Percentiles rank a stretch among this genome's conserved stretches.
These are phyloP conservation scores for Streptanthus diversifolius DNA, from an alignment of 345 rosid genomes.

Conservation along the genomic window DNA sequence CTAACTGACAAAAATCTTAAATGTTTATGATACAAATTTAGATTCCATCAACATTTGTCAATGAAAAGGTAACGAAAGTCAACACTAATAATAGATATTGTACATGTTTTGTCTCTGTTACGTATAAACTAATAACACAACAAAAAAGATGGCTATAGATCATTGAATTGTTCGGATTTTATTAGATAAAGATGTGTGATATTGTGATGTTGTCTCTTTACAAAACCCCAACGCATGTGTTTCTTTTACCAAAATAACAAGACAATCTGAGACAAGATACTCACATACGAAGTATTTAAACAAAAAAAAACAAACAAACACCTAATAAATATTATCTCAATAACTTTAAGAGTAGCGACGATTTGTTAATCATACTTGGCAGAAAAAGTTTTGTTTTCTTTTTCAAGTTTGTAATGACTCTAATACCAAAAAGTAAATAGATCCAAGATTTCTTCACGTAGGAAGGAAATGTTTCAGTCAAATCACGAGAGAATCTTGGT, in stretches of 20 bases:
- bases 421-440: background rate
- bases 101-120: conserved; percentile 18
- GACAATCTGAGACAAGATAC: background rate
- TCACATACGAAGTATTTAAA: background rate
- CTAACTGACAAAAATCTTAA: conserved; percentile 22
- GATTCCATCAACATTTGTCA: conserved; percentile 26
- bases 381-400: background rate
- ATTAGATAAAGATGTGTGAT: background rate
- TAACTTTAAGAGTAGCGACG: background rate
- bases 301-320: background rate
- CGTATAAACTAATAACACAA: conserved; percentile 10
- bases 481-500: conserved; percentile 17
- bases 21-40: conserved; percentile 5
- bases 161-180: conserved; percentile 3
- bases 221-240: conserved; percentile 9
- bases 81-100: conserved; percentile 14
- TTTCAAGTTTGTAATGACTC: background rate
- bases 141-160: background rate
- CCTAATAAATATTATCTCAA: background rate
- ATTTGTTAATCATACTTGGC: conserved; percentile 3
- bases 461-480: conserved; percentile 12
- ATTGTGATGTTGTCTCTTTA: background rate
- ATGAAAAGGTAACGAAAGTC: conserved; percentile 17
- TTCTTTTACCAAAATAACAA: background rate
- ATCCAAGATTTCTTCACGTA: conserved; percentile 12